Evolutionary conservation across 306 rosid genomes (phyloP), one percentile per base, ranked within the genome.

Genomic region (Quercus berberidifolia): DNA sequence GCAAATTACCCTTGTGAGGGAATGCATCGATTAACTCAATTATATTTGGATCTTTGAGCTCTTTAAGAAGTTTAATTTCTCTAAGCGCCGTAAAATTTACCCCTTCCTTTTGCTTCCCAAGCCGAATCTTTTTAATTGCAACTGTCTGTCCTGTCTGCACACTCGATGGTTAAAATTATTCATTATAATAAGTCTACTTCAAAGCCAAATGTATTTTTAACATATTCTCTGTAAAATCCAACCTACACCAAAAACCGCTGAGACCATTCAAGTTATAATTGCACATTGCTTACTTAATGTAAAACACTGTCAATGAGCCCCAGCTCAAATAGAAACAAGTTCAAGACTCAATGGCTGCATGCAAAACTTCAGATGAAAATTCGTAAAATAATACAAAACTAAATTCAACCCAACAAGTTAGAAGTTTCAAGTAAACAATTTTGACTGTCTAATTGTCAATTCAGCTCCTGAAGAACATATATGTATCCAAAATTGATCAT

Each of bases 101-200:
- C 67, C 99, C 99, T 86, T 95, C 99, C 87, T 93, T 95, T 76
- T 93, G 97, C 89, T 89, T 95, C 57, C 99, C 99, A 74, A 95
- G 90, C 70, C 99, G 90, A 87, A 95, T 95, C 83, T 91, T 95
- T 87, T 95, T 95, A 64, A 95, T 95, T 4, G 99, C 99, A 83
- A 95, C 98, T 2, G 86, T 87, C 88, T 91, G 94, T 33, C 98
- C 97, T 26, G 96, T 93, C 99, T 95, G 91, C 83, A 89, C 55
- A 84, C 75, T 74, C 68, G 89, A 80, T 13, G 67, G 74, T 74
- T 38, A 52, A 72, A 49, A 85, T 21, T 67, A 64, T 18, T 67
- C 52, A 35, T 8, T 3, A 19, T 18, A n/a, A 7, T 13, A 49
- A 12, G 54, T 49, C 17, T 49, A 12, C 6, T 67, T 3, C n/a